Evolutionary conservation across 2,329 filamentous ascomycete species (phyloP).

Genomic region (Geosmithia morbida): DNA sequence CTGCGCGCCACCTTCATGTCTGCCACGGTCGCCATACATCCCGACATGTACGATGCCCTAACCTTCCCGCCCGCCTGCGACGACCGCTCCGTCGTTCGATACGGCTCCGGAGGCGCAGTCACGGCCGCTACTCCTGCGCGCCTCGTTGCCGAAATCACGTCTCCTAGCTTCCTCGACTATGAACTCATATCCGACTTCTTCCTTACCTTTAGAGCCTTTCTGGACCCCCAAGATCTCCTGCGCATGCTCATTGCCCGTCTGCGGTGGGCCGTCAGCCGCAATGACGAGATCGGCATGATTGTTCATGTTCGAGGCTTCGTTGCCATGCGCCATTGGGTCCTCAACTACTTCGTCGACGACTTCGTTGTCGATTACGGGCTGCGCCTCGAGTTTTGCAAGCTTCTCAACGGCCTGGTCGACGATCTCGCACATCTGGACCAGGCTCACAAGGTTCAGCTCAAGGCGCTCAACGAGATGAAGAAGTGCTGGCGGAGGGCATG

Average conservation of each 20-base stretch:
- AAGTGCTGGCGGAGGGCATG: constrained; percentile 94
- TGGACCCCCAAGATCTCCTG: constrained; percentile 63
- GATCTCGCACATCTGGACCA: constrained; percentile 32
- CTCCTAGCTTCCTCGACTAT: constrained; percentile 89
- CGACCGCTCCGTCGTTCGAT: constrained; percentile 68
- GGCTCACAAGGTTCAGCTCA: constrained; percentile 45
- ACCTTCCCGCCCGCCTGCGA: constrained; percentile 69
- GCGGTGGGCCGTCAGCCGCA: constrained; percentile 68
- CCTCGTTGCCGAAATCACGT: constrained; percentile 91
- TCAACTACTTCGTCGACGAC: constrained; percentile 96
- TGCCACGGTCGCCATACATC: constrained; percentile 41
- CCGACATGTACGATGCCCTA: constrained; percentile 69
- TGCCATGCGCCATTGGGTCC: constrained; percentile 87
- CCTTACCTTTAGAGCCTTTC: constrained; percentile 79
- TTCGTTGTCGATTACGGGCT: constrained; percentile 67
- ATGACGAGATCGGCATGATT: constrained; percentile 77
- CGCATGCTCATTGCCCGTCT: constrained; percentile 75
- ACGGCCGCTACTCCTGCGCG: constrained; percentile 81
- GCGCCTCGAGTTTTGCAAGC: constrained; percentile 62
- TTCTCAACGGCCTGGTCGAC: constrained; percentile 56
- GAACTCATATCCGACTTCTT: constrained; percentile 97
- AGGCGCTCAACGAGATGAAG: constrained; percentile 87
- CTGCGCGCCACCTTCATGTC: constrained; percentile 32
- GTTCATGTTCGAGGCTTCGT: constrained; percentile 95
- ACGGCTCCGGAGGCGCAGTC: constrained; percentile 59